Evolutionary conservation across 768 basidiomycete species (phyloP), one percentile per base, ranked within the genome.

Genomic region (Trametes maxima): DNA sequence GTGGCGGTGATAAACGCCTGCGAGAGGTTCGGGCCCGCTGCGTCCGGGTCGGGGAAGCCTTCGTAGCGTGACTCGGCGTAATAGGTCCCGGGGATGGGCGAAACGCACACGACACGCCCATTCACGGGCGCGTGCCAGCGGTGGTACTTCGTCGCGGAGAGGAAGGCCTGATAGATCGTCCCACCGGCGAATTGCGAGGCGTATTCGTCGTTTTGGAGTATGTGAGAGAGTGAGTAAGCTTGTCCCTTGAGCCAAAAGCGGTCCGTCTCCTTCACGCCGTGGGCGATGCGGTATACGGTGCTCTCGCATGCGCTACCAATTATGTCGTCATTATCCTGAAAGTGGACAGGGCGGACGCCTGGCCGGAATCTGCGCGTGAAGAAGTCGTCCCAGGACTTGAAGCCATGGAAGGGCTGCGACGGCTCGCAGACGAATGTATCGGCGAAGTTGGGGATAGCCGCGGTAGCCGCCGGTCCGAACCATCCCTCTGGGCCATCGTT

Each of bases 211-310:
- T 77, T 37, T 47, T 77, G 25, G 25, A 88, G 79, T 73, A 87
- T 84, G 66, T 86, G 78, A 10, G 68, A 36, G 44, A 87, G 80
- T 2, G 85, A 87, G 70, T 88, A 88, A 0, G 81, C 79, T 66
- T 86, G 75, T 0, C 78, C 82, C 68, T 88, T 88, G 70, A 86
- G 65, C 85, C 84, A 88, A 71, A 88, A 86, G 36, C 69, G 65
- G 55, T 85, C 83, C 5, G 68, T 69, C 2, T 67, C 68, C 53
- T 80, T 67, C 36, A 83, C 78, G 56, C 80, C 61, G 36, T 45
- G 28, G 2, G 70, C 71, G 44, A 83, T 74, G 40, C 76, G 73
- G 68, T 82, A 79, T 3, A 82, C 69, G 19, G 71, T 76, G 17
- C 82, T 83, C 68, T 88, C 86, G 74, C 85, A 87, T 12, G 81